Conservation (phyloP, 495 filamentous ascomycete genomes). For the Podospora anserina region DNA sequence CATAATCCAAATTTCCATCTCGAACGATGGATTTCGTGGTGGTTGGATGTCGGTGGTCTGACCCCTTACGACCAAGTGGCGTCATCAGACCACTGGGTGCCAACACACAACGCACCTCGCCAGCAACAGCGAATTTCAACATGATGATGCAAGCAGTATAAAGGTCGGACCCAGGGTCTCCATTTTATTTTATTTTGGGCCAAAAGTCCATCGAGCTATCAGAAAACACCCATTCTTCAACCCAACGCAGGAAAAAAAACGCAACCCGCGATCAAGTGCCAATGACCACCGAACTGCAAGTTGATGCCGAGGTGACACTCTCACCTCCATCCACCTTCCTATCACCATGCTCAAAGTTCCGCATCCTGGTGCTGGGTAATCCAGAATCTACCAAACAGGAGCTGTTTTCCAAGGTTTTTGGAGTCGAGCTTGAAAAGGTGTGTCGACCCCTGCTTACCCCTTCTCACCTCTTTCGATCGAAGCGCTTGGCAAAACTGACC, state of each 20-base stretch:
- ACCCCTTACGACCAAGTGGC: slow-evolving; percentile 20
- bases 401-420: slow-evolving; percentile 29
- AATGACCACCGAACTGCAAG: background rate
- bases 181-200: background rate
- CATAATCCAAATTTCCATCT: background rate
- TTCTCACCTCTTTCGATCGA: background rate
- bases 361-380: slow-evolving; percentile 31
- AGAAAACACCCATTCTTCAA: background rate
- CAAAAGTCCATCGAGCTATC: background rate
- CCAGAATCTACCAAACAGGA: slow-evolving; percentile 33
- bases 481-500: background rate
- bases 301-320: slow-evolving; percentile 12
- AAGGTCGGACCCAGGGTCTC: slow-evolving; percentile 2
- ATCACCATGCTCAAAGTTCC: slow-evolving; percentile 28
- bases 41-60: slow-evolving; percentile 12
- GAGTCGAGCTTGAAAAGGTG: slow-evolving; percentile 31
- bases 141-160: slow-evolving; percentile 5
- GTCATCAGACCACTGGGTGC: slow-evolving; percentile 24
- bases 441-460: background rate
- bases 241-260: background rate
- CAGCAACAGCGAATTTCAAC: background rate
- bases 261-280: background rate
- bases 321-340: slow-evolving; percentile 24
- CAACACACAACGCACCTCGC: slow-evolving; percentile 2
- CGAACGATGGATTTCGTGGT: slow-evolving; percentile 1